Base-by-base conservation (phyloP, 495 filamentous ascomycete genomes). In the Cercophora newfieldiana region DNA sequence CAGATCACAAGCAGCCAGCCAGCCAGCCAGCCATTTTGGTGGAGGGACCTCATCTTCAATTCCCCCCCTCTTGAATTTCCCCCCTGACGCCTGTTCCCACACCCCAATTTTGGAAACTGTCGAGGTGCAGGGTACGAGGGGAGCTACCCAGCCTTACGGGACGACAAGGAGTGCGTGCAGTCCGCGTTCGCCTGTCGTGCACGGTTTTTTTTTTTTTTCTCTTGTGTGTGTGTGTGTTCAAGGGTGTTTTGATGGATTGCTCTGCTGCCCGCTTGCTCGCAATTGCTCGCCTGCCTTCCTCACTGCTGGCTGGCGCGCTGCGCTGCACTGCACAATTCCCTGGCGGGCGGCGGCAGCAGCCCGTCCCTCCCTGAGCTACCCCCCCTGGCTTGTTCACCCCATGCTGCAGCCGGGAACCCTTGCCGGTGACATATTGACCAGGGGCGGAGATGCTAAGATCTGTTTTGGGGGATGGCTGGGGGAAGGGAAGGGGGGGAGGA, bases 71-170 rank as follows among this genome's bases (percentile, higher is more conserved):
- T 24, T 26, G 16, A 22, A 26, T 47, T 18, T 26, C 29, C 25
- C 58, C 58, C 58, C 30, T 26, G 58, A 25, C 21, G 2, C 10
- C 18, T 44, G 2, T 44, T 44, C 12, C 37, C 37, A 44, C 37
- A 14, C 37, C 37, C 37, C 37, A 44, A 44, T 44, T 44, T 44
- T 14, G 37, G n/a, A n/a, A 44, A 16, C 37, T 14, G 37, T 44
- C 37, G 37, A 44, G 37, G 3, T 44, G 37, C 37, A 44, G 37
- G 37, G 37, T 44, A 44, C 37, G 63, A 33, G 44, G 50, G 55
- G 29, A 50, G 30, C 12, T 14, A 61, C 59, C 66, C 65, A 72
- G 70, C 70, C 70, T 67, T 67, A 72, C 57, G 70, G 67, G 44
- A 24, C 56, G 66, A 57, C 58, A 61, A 66, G 64, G 66, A 50